Conservation (phyloP, 768 basidiomycete species). For the Suillus weaverae region DNA sequence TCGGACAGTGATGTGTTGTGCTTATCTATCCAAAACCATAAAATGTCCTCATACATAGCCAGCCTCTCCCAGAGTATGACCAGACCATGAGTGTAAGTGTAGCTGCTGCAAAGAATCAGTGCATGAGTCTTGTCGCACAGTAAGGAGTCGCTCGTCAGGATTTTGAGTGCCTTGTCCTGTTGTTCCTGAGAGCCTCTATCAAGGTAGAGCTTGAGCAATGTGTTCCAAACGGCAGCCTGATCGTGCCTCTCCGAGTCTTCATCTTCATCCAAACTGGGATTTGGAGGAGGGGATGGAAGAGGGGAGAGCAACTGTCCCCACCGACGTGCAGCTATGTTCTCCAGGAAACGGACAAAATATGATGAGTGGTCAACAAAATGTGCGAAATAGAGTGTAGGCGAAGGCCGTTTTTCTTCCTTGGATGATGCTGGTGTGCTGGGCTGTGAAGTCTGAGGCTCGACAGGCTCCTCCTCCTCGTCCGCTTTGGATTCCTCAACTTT, state of each 20-base stretch:
- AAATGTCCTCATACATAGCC: slow-evolving; percentile 94
- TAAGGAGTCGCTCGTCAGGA: slow-evolving; percentile 59
- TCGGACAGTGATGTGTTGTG: slow-evolving; percentile 44
- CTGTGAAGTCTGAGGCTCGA: slow-evolving; percentile 19
- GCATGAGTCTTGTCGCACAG: slow-evolving; percentile 92
- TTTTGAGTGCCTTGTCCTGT: slow-evolving; percentile 64
- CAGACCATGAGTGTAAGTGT: slow-evolving; percentile 78
- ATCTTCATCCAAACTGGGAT: slow-evolving; percentile 32
- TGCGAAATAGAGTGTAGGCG: slow-evolving; percentile 86
- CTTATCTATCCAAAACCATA: slow-evolving; percentile 90
- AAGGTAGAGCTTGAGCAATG: slow-evolving; percentile 90
- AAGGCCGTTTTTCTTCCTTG: slow-evolving; percentile 50
- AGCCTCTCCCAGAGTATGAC: slow-evolving; percentile 90
- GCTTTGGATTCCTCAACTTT: slow-evolving; percentile 19
- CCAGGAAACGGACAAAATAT: slow-evolving; percentile 85
- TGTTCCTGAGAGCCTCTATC: slow-evolving; percentile 32
- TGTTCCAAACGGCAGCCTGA: slow-evolving; percentile 92
- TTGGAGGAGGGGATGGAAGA: slow-evolving; percentile 2
- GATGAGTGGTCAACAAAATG: slow-evolving; percentile 90
- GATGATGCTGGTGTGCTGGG: slow-evolving; percentile 22
- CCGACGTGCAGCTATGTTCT: slow-evolving; percentile 74
- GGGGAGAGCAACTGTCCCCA: slow-evolving; percentile 76
- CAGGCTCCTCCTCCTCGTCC: slow-evolving; percentile 20
- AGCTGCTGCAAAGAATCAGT: slow-evolving; percentile 89
- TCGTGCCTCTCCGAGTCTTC: slow-evolving; percentile 59